Evolutionary conservation across 2,329 filamentous ascomycete species (phyloP).

Genomic region (Penicillium decumbens): DNA sequence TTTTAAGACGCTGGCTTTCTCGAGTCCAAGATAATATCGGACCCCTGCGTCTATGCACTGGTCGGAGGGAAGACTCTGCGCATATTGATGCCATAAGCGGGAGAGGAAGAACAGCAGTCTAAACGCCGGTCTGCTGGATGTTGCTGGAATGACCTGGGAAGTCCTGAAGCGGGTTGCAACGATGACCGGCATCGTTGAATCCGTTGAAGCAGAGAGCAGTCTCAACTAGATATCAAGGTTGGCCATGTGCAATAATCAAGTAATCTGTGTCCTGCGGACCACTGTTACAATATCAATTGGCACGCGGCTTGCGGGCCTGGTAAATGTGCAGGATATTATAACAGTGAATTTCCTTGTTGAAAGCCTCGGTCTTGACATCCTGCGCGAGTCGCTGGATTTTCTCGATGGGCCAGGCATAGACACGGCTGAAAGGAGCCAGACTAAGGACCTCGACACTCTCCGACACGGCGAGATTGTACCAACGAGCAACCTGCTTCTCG

Average conservation of each 20-base stretch:
- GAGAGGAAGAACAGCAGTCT: neutral
- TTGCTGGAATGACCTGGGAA: neutral
- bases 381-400: conserved; percentile 60
- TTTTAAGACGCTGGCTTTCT: neutral
- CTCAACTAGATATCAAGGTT: neutral
- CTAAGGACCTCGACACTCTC: conserved; percentile 70
- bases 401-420: conserved; percentile 57
- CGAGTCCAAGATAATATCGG: neutral
- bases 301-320: conserved; percentile 38
- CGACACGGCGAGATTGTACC: conserved; percentile 76
- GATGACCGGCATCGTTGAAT: neutral
- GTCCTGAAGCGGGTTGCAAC: neutral
- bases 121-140: neutral
- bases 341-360: conserved; percentile 61
- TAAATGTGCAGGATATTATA: conserved; percentile 58
- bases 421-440: conserved; percentile 65
- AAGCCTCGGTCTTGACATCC: conserved; percentile 64
- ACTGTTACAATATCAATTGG: conserved; percentile 4
- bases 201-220: neutral
- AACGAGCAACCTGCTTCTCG: conserved; percentile 66
- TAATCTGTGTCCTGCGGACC: neutral
- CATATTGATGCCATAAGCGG: neutral
- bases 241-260: neutral
- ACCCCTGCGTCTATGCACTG: neutral
- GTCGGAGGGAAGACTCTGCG: neutral